Evolutionary conservation across 2,329 filamentous ascomycete genomes (phyloP), one percentile per base, ranked within the genome.

Genomic region (Triangularia setosa): DNA sequence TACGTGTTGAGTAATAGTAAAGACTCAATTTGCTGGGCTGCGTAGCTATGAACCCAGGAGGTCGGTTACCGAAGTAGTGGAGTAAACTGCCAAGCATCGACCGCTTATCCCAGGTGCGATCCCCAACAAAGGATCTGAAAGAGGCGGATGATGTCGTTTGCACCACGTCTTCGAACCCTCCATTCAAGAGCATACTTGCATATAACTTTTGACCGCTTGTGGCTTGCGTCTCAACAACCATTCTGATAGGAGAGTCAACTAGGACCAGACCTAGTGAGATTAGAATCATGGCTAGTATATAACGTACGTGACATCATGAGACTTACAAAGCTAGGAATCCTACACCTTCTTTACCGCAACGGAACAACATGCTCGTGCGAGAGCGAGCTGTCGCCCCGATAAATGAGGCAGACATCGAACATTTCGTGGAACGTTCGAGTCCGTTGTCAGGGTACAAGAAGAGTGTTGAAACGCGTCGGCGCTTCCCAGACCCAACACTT

Each of bases 1-100:
- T 67, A 12, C 67, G 67, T 25, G 66, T 61, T 16, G 69, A 65
- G 61, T 69, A 68, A 35, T 65, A 69, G 21, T 65, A 62, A 3
- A 69, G 33, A 25, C 56, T 63, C 28, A 69, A 40, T 53, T 65
- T 65, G 58, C 56, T 63, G 0, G 67, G 68, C 1, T 52, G 30
- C 2, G 27, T 3, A 21, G 44, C 23, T 58, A 12, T 21, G 24
- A 60, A 57, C 40, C 54, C 58, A 40, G 23, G 63, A 55, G 60
- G 55, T 35, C 4, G 33, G 1, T 33, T 33, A 27, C 57, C 28
- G 40, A 58, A 62, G 55, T 63, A 65, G 30, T 57, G 54, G 54
- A 62, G n/a, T 18, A 65, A 56, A 24, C 28, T 62, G 18, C 24
- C 44, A 35, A 65, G 48, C 21, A 60, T 60, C 25, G 64, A 63